Evolutionary conservation across 179 eudicot species (phyloP).

Genomic region (Camellia oleifera): DNA sequence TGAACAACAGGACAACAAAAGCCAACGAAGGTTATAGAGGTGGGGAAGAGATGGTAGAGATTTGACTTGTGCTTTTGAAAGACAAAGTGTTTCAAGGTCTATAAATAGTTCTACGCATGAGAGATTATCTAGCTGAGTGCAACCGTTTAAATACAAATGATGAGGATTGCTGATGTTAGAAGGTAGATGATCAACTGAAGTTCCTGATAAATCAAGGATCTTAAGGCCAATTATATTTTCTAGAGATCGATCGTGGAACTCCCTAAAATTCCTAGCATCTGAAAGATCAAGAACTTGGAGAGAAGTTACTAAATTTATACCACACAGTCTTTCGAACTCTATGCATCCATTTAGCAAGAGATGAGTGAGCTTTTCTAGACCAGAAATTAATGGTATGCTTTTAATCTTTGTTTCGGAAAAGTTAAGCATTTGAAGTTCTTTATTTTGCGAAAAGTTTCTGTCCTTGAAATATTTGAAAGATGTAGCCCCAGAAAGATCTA

Average conservation of each 20-base stretch:
- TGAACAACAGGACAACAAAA: constrained; percentile 10
- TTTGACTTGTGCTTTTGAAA: constrained; percentile 19
- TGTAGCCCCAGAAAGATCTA: constrained; percentile 23
- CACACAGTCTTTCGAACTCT: no score
- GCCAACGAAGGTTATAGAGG: constrained; percentile 21
- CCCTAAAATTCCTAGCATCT: constrained; percentile 11
- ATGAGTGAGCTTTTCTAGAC: constrained; percentile 21
- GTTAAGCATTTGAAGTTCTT: constrained; percentile 18
- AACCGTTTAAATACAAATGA: constrained; percentile 14
- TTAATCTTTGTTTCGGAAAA: constrained; percentile 19
- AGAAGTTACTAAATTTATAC: not conserved
- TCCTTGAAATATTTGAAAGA: constrained; percentile 6
- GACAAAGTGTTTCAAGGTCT: constrained; percentile 23
- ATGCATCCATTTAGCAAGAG: constrained; percentile 18
- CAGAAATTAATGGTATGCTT: constrained; percentile 12
- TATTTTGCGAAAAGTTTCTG: constrained; percentile 1
- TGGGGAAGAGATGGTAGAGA: constrained; percentile 22
- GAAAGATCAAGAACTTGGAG: constrained; percentile 29
- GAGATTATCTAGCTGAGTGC: constrained; percentile 9
- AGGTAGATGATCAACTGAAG: constrained; percentile 8
- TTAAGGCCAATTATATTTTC: constrained; percentile 9
- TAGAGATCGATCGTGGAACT: constrained; percentile 24
- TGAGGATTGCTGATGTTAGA: constrained; percentile 19
- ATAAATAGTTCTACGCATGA: constrained; percentile 1
- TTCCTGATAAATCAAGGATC: constrained; percentile 23